Percentiles rank a stretch among this genome's conserved stretches.
phyloP scores from a whole-genome alignment of 2,329 filamentous ascomycete genomes.

The Sporothrix euskadiensis region DNA sequence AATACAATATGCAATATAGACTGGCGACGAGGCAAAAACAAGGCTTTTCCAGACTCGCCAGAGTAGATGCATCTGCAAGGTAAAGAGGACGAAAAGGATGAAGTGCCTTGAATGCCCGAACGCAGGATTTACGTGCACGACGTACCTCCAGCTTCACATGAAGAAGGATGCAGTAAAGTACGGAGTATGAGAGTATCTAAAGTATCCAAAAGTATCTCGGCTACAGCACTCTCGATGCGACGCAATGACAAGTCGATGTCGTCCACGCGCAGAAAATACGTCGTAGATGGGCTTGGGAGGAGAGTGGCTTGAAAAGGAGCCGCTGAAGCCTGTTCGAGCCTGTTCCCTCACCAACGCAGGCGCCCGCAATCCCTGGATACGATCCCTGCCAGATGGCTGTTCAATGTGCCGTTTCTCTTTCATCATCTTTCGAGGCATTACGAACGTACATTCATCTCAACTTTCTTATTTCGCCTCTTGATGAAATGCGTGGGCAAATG shows the following conservation, averaged over 20 bases:
- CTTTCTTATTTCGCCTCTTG: not conserved
- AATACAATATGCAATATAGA: conserved; percentile 20
- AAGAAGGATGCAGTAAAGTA: not conserved
- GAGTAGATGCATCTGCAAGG: not conserved
- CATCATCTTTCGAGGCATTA: not conserved
- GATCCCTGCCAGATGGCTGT: not conserved
- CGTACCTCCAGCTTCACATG: not conserved
- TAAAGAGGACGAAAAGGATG: not conserved
- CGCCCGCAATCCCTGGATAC: not conserved
- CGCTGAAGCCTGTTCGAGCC: not conserved
- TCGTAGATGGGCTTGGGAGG: not conserved
- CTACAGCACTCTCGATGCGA: not conserved
- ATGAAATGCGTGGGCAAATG: not conserved
- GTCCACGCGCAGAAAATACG: conserved; percentile 12
- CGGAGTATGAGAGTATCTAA: no score
- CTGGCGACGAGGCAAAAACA: not conserved
- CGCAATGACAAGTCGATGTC: conserved; percentile 12
- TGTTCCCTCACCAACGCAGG: conserved; percentile 8
- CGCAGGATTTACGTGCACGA: not conserved
- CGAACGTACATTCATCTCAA: not conserved
- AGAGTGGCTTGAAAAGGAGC: not conserved
- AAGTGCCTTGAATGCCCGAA: not conserved
- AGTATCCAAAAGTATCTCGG: not conserved
- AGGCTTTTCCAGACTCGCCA: not conserved
- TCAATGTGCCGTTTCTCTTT: not conserved